These are phyloP conservation scores for Xylaria castorea DNA, from an alignment of 495 filamentous ascomycete species.

Conservation along the genomic window DNA sequence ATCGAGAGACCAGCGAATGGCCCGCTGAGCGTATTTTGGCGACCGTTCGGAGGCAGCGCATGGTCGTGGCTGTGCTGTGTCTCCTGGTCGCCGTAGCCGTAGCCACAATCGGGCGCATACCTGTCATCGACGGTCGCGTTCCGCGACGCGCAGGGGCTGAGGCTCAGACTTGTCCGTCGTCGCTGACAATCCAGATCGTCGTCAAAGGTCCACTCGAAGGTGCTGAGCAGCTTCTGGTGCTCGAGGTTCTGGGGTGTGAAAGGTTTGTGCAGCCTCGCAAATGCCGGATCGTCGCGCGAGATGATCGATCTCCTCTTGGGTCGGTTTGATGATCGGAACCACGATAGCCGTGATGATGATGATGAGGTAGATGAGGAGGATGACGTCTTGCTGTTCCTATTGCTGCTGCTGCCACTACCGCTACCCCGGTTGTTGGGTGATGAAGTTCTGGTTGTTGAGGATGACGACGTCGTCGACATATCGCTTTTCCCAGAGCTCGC, in stretches of 20 bases:
- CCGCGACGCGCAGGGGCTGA: slow-evolving; percentile 39
- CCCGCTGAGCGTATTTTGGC: slow-evolving; percentile 1
- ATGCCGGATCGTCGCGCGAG: slow-evolving; percentile 27
- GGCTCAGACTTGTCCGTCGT: slow-evolving; percentile 33
- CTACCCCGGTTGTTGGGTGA: not conserved
- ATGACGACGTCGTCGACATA: slow-evolving; percentile 5
- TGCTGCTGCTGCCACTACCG: not conserved
- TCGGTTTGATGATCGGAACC: slow-evolving; percentile 22
- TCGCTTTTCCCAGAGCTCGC: slow-evolving; percentile 15
- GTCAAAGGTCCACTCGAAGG: slow-evolving; percentile 39
- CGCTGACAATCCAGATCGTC: slow-evolving; percentile 25
- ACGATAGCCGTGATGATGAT: slow-evolving; percentile 12
- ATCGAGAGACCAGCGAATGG: not conserved
- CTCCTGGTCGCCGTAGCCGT: slow-evolving; percentile 3
- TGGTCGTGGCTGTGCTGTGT: slow-evolving; percentile 4
- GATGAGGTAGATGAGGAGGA: slow-evolving; percentile 3
- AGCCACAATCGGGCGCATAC: slow-evolving; percentile 9
- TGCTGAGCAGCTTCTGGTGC: slow-evolving; percentile 38
- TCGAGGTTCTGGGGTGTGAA: slow-evolving; percentile 41
- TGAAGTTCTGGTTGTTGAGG: not conserved
- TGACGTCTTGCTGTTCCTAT: slow-evolving; percentile 15
- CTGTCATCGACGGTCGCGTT: slow-evolving; percentile 34
- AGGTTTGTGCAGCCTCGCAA: slow-evolving; percentile 32
- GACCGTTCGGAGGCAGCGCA: slow-evolving; percentile 22
- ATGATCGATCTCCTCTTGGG: slow-evolving; percentile 23